Conservation (phyloP, 1,284 basidiomycete species). For the Taiwanofungus camphoratus region DNA sequence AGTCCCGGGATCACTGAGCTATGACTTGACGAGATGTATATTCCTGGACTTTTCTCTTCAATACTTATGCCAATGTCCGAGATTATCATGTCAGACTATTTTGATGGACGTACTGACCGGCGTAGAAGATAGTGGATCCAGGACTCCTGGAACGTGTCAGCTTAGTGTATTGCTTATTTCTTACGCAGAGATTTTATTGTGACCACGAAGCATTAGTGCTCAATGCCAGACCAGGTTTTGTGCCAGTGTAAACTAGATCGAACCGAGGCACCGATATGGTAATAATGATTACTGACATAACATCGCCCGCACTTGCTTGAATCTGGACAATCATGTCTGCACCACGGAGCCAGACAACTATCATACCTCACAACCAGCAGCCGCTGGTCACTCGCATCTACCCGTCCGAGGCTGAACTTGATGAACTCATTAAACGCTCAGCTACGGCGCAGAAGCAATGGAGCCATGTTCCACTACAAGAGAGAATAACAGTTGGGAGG, state of each 20-base stretch:
- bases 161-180: too few species aligned
- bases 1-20: constrained; percentile 77
- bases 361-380: constrained; percentile 62
- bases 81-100: too few species aligned
- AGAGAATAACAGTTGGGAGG: constrained; percentile 68
- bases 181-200: too few species aligned
- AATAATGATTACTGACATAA: not conserved
- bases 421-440: constrained; percentile 50
- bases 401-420: constrained; percentile 52
- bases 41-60: constrained; percentile 1
- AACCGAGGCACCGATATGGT: too few species aligned
- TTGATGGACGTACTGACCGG: not conserved
- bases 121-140: not conserved
- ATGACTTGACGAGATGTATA: constrained; percentile 19
- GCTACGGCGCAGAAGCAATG: constrained; percentile 69
- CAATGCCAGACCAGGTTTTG: too few species aligned
- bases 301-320: not conserved
- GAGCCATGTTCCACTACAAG: constrained; percentile 61
- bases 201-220: too few species aligned
- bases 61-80: too few species aligned
- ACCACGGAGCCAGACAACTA: constrained; percentile 50
- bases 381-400: constrained; percentile 54
- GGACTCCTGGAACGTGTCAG: too few species aligned
- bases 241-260: too few species aligned
- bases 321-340: constrained; percentile 3